Conservation (phyloP, 768 basidiomycete species). For the Lactifluus rugatus region DNA sequence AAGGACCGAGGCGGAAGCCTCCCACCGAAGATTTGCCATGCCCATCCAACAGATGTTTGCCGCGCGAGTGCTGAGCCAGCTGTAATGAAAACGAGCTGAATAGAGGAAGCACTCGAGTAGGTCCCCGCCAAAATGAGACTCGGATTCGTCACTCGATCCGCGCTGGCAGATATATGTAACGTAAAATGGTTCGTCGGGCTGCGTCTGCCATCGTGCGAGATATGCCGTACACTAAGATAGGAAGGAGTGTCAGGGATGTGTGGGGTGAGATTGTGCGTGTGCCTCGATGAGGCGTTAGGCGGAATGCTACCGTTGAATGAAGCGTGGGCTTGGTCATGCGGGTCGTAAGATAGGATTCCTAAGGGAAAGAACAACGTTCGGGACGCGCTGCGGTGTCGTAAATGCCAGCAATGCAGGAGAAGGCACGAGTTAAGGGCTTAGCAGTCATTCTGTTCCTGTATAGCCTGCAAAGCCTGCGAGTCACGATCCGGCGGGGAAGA, state of each 20-base stretch:
- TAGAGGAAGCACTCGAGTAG: conserved; percentile 4
- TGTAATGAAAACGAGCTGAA: conserved; percentile 15
- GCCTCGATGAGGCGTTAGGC: conserved; percentile 7
- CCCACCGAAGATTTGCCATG: conserved; percentile 19
- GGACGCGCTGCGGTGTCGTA: conserved; percentile 17
- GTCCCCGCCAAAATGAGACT: conserved; percentile 14
- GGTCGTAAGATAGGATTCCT: conserved; percentile 10
- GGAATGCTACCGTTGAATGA: conserved; percentile 18
- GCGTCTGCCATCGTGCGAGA: conserved; percentile 6
- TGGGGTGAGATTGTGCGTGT: background rate
- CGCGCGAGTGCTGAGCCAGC: conserved; percentile 20
- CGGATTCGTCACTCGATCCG: conserved; percentile 17
- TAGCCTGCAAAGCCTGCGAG: conserved; percentile 21
- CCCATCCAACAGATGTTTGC: conserved; percentile 14
- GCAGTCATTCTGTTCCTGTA: conserved; percentile 10
- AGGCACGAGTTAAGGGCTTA: conserved; percentile 21
- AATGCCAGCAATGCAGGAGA: conserved; percentile 22
- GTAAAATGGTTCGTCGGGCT: background rate
- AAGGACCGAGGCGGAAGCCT: background rate
- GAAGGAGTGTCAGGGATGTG: conserved; percentile 3
- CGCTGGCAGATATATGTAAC: conserved; percentile 11
- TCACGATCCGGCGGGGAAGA: conserved; percentile 21
- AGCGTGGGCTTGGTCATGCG: conserved; percentile 9
- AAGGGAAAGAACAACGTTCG: conserved; percentile 19
- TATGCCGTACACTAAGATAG: background rate